Evolutionary conservation across 208 protist species (phyloP).

Genomic region (Phytomonas serpens): DNA sequence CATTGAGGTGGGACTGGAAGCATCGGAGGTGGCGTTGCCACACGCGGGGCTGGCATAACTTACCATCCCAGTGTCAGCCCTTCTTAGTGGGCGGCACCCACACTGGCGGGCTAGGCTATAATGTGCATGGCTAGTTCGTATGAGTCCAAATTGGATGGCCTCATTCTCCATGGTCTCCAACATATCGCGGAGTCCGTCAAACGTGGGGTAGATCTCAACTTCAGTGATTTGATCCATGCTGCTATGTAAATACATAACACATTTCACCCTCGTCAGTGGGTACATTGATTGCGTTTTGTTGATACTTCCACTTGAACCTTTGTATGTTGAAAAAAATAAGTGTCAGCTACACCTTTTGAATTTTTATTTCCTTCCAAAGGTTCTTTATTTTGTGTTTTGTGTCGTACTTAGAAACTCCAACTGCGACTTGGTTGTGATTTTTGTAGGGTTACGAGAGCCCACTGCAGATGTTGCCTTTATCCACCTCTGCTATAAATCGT

Average conservation of each 20-base stretch:
- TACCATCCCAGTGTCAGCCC: no score
- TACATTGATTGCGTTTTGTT: neutral
- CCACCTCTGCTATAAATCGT: neutral
- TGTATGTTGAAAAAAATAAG: no score
- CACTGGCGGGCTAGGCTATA: no score
- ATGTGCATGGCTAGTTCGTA: no score
- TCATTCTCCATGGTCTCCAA: neutral
- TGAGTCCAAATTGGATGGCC: neutral
- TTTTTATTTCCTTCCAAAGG: neutral
- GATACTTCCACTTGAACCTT: neutral
- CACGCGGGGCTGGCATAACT: no score
- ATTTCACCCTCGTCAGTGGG: neutral
- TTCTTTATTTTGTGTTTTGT: neutral
- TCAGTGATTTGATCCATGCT: neutral
- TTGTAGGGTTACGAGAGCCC: neutral
- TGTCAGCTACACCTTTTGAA: neutral
- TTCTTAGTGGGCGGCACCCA: no score
- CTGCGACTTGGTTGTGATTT: neutral
- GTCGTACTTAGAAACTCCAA: neutral
- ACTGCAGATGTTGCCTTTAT: neutral
- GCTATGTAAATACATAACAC: neutral
- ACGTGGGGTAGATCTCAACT: neutral
- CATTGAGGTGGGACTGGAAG: no score
- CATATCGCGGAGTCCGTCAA: neutral
- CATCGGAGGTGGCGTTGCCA: no score